phyloP scores from a whole-genome alignment of 352 stramenopile genomes.

The Stramenopiles sp. region DNA sequence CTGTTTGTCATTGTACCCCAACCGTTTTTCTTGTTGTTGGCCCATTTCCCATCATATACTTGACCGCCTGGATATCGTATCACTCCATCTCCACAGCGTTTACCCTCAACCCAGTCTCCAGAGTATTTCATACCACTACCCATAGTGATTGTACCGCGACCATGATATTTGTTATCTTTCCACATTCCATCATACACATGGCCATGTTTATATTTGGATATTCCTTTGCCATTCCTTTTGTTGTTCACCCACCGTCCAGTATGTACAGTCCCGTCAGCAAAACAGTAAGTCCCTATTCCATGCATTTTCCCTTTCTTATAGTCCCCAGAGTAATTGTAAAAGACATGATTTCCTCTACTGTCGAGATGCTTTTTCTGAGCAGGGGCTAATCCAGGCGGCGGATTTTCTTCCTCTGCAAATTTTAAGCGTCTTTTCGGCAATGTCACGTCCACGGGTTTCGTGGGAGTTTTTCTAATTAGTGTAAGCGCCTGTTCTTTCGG shows the following conservation, averaged over 20 bases:
- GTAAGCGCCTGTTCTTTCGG: conserved; percentile 1
- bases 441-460: background rate
- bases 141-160: background rate
- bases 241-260: background rate
- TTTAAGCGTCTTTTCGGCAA: background rate
- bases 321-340: background rate
- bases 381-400: background rate
- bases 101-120: background rate
- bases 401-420: background rate
- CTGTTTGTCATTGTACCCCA: conserved; percentile 8
- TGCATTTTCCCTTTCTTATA: conserved; percentile 10
- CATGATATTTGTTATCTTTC: conserved; percentile 5
- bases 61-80: conserved; percentile 8
- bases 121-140: conserved; percentile 9
- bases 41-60: conserved; percentile 10
- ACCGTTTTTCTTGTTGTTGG: conserved; percentile 1
- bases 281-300: background rate
- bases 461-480: background rate
- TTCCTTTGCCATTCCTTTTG: background rate
- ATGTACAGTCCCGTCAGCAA: background rate
- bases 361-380: conserved; percentile 1
- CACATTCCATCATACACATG: conserved; percentile 12
- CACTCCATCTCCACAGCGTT: background rate
- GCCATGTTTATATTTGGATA: conserved; percentile 10
- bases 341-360: conserved; percentile 10